These are phyloP conservation scores for Rhizopus arrhizus DNA, from an alignment of 371 early-diverging fungal species.

Conservation along the genomic window DNA sequence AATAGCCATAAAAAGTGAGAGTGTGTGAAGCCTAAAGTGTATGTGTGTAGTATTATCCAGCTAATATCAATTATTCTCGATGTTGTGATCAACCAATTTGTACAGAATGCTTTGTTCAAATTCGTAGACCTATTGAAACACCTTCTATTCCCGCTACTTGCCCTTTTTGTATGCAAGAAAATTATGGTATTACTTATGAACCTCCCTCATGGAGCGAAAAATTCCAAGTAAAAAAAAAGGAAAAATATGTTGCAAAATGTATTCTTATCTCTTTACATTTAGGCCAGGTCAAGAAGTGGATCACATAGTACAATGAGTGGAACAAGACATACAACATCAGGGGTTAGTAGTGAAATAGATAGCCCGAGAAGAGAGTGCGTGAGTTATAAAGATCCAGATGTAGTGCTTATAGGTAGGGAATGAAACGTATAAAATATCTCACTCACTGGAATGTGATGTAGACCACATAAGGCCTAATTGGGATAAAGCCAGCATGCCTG, in stretches of 20 bases:
- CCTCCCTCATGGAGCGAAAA: slow-evolving; percentile 53
- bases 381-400: slow-evolving; percentile 62
- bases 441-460: slow-evolving; percentile 19
- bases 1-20: neutral
- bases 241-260: neutral
- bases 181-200: slow-evolving; percentile 82
- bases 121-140: slow-evolving; percentile 71
- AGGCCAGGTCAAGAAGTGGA: slow-evolving; percentile 30
- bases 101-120: slow-evolving; percentile 93
- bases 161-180: slow-evolving; percentile 86
- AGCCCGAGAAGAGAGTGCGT: slow-evolving; percentile 60
- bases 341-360: slow-evolving; percentile 27
- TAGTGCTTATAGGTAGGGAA: slow-evolving; percentile 72
- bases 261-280: neutral
- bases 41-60: slow-evolving; percentile 79
- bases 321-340: slow-evolving; percentile 50
- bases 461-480: slow-evolving; percentile 83
- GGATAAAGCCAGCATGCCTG: slow-evolving; percentile 45
- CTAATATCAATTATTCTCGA: slow-evolving; percentile 89
- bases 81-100: slow-evolving; percentile 96
- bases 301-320: slow-evolving; percentile 34
- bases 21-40: neutral
- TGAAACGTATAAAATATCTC: neutral
- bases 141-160: slow-evolving; percentile 71
- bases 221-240: slow-evolving; percentile 20